Conservation (phyloP, 1,284 basidiomycete species). For the Ganoderma meredithae region DNA sequence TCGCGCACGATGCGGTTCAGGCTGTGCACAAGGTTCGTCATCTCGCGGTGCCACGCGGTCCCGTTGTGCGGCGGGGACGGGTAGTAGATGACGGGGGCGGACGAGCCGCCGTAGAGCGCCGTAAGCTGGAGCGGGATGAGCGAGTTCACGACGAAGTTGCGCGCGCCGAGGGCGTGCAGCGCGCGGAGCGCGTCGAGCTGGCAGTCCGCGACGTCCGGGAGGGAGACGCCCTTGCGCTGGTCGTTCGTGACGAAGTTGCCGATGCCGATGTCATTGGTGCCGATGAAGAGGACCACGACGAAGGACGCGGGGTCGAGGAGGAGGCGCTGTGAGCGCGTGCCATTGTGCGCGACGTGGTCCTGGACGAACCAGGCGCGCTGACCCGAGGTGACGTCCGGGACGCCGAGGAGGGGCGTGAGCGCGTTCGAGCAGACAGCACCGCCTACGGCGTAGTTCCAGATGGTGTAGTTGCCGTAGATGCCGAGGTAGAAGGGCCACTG, state of each 20-base stretch:
- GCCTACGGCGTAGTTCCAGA: slow-evolving; percentile 23
- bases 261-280: slow-evolving; percentile 21
- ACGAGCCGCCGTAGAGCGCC: slow-evolving; percentile 14
- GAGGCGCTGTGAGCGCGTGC: slow-evolving; percentile 11
- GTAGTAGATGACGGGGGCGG: slow-evolving; percentile 13
- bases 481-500: slow-evolving; percentile 23
- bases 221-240: slow-evolving; percentile 12
- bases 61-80: slow-evolving; percentile 18
- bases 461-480: slow-evolving; percentile 15
- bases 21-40: slow-evolving; percentile 19
- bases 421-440: slow-evolving; percentile 15
- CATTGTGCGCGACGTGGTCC: slow-evolving; percentile 19
- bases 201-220: slow-evolving; percentile 18
- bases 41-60: slow-evolving; percentile 14
- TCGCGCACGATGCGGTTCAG: slow-evolving; percentile 20
- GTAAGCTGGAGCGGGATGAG: slow-evolving; percentile 22
- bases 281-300: slow-evolving; percentile 16
- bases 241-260: slow-evolving; percentile 18
- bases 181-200: slow-evolving; percentile 15
- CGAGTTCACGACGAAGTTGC: slow-evolving; percentile 19
- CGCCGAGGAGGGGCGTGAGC: slow-evolving; percentile 16
- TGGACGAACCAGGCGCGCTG: slow-evolving; percentile 19
- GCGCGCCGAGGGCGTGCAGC: slow-evolving; percentile 17
- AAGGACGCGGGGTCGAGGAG: slow-evolving; percentile 14
- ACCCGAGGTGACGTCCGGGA: slow-evolving; percentile 16